phyloP scores from a whole-genome alignment of 129 eudicot species.

The Escallonia herrerae region DNA sequence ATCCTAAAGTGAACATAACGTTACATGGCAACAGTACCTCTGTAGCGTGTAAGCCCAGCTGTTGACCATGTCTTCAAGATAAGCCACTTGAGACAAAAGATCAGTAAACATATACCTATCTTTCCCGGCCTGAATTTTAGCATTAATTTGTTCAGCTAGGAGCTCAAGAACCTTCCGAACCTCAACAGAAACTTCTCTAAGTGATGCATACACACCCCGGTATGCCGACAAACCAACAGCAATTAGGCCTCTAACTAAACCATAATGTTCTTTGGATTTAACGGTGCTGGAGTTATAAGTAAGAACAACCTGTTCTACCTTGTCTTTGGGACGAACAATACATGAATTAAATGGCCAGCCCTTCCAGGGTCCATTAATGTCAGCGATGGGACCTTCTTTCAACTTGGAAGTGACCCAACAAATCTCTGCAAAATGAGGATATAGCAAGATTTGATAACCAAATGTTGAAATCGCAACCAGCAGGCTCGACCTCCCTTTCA shows the following conservation, averaged over 20 bases:
- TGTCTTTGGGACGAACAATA: slow-evolving; percentile 50
- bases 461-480: slow-evolving; percentile 59
- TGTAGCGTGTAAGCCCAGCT: slow-evolving; percentile 71
- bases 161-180: slow-evolving; percentile 72
- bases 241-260: slow-evolving; percentile 69
- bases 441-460: slow-evolving; percentile 77
- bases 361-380: slow-evolving; percentile 66
- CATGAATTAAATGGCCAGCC: slow-evolving; percentile 98
- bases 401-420: slow-evolving; percentile 98
- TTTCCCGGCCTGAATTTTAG: slow-evolving; percentile 71
- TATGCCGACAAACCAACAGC: slow-evolving; percentile 91
- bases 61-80: slow-evolving; percentile 81
- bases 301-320: slow-evolving; percentile 21
- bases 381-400: slow-evolving; percentile 80
- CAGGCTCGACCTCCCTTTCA: slow-evolving; percentile 70
- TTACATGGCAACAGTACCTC: slow-evolving; percentile 41
- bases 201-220: slow-evolving; percentile 73
- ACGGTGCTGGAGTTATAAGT: slow-evolving; percentile 25
- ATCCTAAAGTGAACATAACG: background rate
- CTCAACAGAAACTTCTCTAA: slow-evolving; percentile 57
- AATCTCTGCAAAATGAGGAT: slow-evolving; percentile 97
- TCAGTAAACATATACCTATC: slow-evolving; percentile 50
- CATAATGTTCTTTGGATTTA: slow-evolving; percentile 41
- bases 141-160: slow-evolving; percentile 46
- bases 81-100: slow-evolving; percentile 78